These are phyloP conservation scores for Phytophthora niederhauseri DNA, from an alignment of 352 stramenopile species.

Conservation along the genomic window DNA sequence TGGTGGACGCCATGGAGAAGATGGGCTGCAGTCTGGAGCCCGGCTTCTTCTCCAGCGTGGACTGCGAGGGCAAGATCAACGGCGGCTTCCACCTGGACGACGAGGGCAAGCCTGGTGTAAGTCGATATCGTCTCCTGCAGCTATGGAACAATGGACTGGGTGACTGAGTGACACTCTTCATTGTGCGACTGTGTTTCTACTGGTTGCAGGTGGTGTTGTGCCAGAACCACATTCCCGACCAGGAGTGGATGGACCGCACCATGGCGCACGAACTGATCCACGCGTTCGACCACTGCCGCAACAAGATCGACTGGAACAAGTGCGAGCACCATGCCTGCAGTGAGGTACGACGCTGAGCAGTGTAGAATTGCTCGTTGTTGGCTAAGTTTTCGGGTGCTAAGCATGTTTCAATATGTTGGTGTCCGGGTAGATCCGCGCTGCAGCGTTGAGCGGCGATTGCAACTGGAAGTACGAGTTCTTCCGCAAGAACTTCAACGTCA, in stretches of 20 bases:
- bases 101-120: conserved; percentile 65
- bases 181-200: background rate
- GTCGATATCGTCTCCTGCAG: conserved; percentile 12
- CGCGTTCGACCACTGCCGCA: conserved; percentile 93
- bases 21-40: conserved; percentile 82
- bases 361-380: background rate
- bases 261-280: conserved; percentile 94
- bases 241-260: conserved; percentile 93
- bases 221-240: conserved; percentile 92
- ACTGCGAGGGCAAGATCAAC: conserved; percentile 88
- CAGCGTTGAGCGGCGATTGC: conserved; percentile 88
- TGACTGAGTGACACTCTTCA: background rate
- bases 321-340: conserved; percentile 94
- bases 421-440: conserved; percentile 58
- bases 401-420: background rate
- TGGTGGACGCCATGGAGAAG: conserved; percentile 86
- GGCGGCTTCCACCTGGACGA: conserved; percentile 87
- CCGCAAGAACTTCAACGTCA: conserved; percentile 91
- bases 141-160: background rate
- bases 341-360: conserved; percentile 53
- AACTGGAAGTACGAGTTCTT: conserved; percentile 93
- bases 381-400: background rate
- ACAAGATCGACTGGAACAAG: conserved; percentile 94
- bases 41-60: conserved; percentile 80
- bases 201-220: conserved; percentile 76